These are phyloP conservation scores for Sporothrix dimorphospora DNA, from an alignment of 2,329 filamentous ascomycete species.

Conservation along the genomic window DNA sequence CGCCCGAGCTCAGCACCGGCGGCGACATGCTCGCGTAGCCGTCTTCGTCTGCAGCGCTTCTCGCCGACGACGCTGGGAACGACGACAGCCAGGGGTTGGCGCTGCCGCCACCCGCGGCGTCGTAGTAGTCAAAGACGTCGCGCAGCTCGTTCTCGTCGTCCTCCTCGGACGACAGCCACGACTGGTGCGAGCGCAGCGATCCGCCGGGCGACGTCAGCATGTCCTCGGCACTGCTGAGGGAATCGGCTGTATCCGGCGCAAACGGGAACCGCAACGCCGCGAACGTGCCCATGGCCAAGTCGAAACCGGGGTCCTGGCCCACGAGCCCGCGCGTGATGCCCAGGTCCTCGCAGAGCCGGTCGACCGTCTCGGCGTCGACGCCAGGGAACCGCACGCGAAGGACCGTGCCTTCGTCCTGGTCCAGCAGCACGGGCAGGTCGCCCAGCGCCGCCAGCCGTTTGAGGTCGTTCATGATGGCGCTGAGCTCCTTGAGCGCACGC, in stretches of 20 bases:
- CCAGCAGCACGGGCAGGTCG: conserved; percentile 78
- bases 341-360: conserved; percentile 82
- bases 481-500: conserved; percentile 80
- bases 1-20: conserved; percentile 47
- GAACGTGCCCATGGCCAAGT: conserved; percentile 65
- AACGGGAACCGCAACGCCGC: conserved; percentile 86
- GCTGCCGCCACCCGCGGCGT: background rate
- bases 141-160: conserved; percentile 33
- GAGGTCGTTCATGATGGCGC: conserved; percentile 77
- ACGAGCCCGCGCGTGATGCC: conserved; percentile 81
- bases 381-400: conserved; percentile 88
- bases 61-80: conserved; percentile 36
- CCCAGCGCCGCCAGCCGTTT: conserved; percentile 76
- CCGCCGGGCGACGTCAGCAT: conserved; percentile 52
- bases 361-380: conserved; percentile 80
- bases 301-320: conserved; percentile 75
- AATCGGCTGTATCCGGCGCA: conserved; percentile 59
- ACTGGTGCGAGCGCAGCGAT: conserved; percentile 49
- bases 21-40: conserved; percentile 58
- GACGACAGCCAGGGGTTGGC: conserved; percentile 49
- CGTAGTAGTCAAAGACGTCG: conserved; percentile 31
- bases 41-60: conserved; percentile 39
- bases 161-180: conserved; percentile 26
- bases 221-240: conserved; percentile 12
- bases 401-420: conserved; percentile 54